phyloP scores from a whole-genome alignment of 208 protist species.

The Trypanosoma theileri region DNA sequence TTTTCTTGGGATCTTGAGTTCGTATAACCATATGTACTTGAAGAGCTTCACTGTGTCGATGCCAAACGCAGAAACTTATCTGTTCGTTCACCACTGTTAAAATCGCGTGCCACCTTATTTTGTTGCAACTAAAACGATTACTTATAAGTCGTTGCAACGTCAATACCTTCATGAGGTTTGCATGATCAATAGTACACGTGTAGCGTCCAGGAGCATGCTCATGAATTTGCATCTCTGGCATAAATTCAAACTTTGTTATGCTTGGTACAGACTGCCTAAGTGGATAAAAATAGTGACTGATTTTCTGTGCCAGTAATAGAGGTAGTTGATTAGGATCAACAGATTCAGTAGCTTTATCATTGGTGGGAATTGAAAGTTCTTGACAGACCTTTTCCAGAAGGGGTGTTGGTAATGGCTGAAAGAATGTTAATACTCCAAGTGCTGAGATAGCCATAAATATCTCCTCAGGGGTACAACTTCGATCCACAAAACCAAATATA shows the following conservation, averaged over 20 bases:
- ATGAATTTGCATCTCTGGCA: constrained; percentile 79
- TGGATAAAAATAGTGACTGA: constrained; percentile 57
- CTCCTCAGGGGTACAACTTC: constrained; percentile 29
- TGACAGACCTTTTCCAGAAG: constrained; percentile 44
- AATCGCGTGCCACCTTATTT: constrained; percentile 70
- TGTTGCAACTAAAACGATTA: constrained; percentile 82
- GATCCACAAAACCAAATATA: constrained; percentile 21
- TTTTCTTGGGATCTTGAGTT: constrained; percentile 78
- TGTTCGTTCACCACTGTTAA: constrained; percentile 39
- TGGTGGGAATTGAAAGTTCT: constrained; percentile 59
- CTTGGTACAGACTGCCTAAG: constrained; percentile 25
- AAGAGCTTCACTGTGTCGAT: constrained; percentile 50
- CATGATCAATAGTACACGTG: constrained; percentile 79
- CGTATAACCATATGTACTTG: constrained; percentile 50
- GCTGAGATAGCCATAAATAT: constrained; percentile 58
- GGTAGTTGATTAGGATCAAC: constrained; percentile 52
- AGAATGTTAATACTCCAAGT: constrained; percentile 58
- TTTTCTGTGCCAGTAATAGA: constrained; percentile 62
- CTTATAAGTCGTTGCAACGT: constrained; percentile 55
- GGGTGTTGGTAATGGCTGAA: constrained; percentile 39
- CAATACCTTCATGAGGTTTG: constrained; percentile 53
- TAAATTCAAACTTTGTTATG: constrained; percentile 49
- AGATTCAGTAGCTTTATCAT: constrained; percentile 34
- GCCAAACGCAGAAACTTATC: constrained; percentile 64
- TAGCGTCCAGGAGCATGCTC: constrained; percentile 77